Percentiles rank a stretch among this genome's conserved stretches.
phyloP scores from a whole-genome alignment of 1,139 yeast species.

The Fermentozyma sake region DNA sequence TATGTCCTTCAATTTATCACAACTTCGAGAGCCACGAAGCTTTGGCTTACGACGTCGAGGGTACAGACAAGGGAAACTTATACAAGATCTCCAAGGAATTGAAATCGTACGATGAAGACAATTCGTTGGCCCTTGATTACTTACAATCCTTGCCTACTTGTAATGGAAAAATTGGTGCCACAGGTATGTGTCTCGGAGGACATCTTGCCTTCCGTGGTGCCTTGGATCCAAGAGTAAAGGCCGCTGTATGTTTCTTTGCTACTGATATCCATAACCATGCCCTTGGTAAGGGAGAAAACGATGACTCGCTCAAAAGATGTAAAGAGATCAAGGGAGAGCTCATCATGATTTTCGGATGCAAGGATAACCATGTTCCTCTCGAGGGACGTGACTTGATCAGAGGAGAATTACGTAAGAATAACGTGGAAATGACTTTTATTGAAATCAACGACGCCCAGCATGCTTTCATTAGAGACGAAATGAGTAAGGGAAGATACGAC shows the following conservation, averaged over 20 bases:
- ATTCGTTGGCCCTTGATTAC: constrained; percentile 58
- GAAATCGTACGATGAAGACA: constrained; percentile 75
- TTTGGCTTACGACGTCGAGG: constrained; percentile 64
- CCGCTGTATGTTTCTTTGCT: constrained; percentile 75
- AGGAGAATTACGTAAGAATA: constrained; percentile 52
- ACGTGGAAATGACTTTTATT: constrained; percentile 63
- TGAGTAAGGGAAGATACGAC: constrained; percentile 74
- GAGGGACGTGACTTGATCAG: constrained; percentile 75
- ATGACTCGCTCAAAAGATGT: constrained; percentile 59
- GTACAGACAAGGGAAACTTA: constrained; percentile 71
- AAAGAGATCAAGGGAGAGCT: constrained; percentile 55
- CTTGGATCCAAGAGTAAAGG: constrained; percentile 59
- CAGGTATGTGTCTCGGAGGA: constrained; percentile 88
- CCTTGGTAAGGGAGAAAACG: constrained; percentile 59
- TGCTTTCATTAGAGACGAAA: constrained; percentile 77
- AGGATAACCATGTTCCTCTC: constrained; percentile 77
- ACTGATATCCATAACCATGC: constrained; percentile 72
- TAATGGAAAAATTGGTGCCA: constrained; percentile 72
- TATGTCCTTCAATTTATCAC: constrained; percentile 76
- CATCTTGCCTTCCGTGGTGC: constrained; percentile 75
- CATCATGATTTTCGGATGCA: constrained; percentile 69
- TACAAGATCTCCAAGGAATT: constrained; percentile 67
- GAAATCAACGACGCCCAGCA: constrained; percentile 81
- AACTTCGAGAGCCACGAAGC: constrained; percentile 64
- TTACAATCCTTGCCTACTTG: constrained; percentile 55